Evolutionary conservation across 345 rosid species (phyloP).

Genomic region (Leavenworthia alabamica): DNA sequence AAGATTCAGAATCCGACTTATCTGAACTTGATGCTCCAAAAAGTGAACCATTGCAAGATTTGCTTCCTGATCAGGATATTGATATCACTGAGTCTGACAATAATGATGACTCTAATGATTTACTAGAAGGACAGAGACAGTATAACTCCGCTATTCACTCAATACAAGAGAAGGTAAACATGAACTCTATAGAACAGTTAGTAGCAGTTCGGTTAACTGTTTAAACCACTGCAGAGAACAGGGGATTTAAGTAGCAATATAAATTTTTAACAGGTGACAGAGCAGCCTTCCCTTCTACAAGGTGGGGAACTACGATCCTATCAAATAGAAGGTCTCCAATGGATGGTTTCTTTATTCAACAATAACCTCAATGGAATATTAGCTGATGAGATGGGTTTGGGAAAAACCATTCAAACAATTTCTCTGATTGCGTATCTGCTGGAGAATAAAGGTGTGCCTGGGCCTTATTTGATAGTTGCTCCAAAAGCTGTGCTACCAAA

Average conservation of each 20-base stretch:
- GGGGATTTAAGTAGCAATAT: constrained; percentile 20
- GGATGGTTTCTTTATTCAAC: constrained; percentile 98
- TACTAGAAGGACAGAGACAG: constrained; percentile 96
- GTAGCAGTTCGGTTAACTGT: constrained; percentile 2
- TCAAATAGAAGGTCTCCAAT: constrained; percentile 97
- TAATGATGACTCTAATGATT: constrained; percentile 71
- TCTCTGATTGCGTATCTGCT: constrained; percentile 82
- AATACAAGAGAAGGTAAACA: constrained; percentile 79
- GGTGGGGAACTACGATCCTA: constrained; percentile 92
- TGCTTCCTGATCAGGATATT: constrained; percentile 60
- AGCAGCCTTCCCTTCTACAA: constrained; percentile 86
- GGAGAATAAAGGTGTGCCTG: constrained; percentile 75
- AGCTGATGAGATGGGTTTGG: constrained; percentile 99
- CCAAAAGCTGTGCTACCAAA: constrained; percentile 99
- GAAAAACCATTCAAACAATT: constrained; percentile 97
- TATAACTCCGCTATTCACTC: constrained; percentile 93
- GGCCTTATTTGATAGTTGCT: constrained; percentile 98
- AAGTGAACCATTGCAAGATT: constrained; percentile 58
- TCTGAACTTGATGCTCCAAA: constrained; percentile 65
- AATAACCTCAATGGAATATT: constrained; percentile 96
- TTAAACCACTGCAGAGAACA: neutral
- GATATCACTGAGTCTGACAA: constrained; percentile 66
- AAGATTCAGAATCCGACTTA: constrained; percentile 63
- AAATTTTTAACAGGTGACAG: constrained; percentile 59
- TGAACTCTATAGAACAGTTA: neutral